phyloP scores from a whole-genome alignment of 75 land plant genomes.

The Cryptomeria japonica region DNA sequence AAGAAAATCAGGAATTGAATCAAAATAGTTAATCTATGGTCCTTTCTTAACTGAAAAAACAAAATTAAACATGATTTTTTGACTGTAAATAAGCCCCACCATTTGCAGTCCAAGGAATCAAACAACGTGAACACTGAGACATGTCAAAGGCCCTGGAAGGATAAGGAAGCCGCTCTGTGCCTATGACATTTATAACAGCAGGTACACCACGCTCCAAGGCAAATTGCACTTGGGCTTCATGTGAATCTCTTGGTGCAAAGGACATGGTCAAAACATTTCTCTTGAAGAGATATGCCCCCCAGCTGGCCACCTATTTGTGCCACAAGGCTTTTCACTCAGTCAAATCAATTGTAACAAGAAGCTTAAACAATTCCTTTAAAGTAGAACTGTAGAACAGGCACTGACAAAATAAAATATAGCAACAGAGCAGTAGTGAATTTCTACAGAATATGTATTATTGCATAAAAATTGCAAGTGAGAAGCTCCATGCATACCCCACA shows the following conservation, averaged over 20 bases:
- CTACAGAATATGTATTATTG: neutral
- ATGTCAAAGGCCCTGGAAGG: conserved; percentile 89
- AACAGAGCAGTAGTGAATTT: neutral
- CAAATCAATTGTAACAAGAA: neutral
- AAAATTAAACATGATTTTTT: neutral
- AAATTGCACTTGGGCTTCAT: conserved; percentile 92
- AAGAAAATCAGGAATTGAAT: neutral
- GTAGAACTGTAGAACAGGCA: neutral
- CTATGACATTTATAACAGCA: conserved; percentile 90
- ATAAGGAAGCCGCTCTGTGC: conserved; percentile 68
- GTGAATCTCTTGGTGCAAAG: conserved; percentile 91
- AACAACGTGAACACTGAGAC: conserved; percentile 91
- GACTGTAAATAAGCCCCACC: conserved; percentile 34
- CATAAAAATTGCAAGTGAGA: conserved; percentile 5
- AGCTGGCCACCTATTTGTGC: conserved; percentile 78
- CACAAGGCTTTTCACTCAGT: neutral
- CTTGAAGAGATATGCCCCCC: conserved; percentile 88
- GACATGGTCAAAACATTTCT: conserved; percentile 87
- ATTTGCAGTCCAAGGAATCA: conserved; percentile 82
- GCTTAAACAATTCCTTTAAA: neutral
- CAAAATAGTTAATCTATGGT: neutral
- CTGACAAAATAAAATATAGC: neutral
- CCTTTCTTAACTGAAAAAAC: neutral
- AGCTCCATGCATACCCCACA: conserved; percentile 77
- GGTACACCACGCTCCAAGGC: conserved; percentile 94